Evolutionary conservation across 169 alveolate genomes (phyloP), one percentile per base, ranked within the genome.

Genomic region (Cyclospora cayetanensis): DNA sequence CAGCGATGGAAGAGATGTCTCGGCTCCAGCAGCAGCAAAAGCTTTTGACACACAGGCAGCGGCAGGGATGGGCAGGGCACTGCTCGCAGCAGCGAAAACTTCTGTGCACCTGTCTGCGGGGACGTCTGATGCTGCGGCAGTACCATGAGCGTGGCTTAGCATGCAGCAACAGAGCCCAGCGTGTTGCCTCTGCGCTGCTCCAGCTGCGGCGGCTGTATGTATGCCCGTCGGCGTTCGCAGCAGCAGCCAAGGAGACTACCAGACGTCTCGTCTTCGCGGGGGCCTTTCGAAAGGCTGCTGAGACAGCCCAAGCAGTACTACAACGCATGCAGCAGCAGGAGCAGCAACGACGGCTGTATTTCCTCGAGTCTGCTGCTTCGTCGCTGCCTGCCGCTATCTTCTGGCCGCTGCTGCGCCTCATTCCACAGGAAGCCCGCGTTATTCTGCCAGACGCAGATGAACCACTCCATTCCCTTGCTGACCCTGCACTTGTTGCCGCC

Each of bases 301-400:
- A 79, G 72, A 43, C 70, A 34, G 88, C 88, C 39, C 70, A 60
- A 4, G 88, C 52, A 29, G 88, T 79, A 46, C 74, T 79, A 52
- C 88, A 79, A 22, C 88, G 88, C 88, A 79, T 79, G 88, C 88
- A 79, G 88, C 88, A 79, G 70, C 53, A 79, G 72, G 88, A 79
- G 50, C 88, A 79, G 88, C 88, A 79, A 70, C 88, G 42, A 4
- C 88, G 88, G 70, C 88, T 79, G 50, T 37, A 18, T 22, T 79
- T 79, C 31, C 35, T 79, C 20, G 88, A 79, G 29, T 11, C 35
- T 31, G 88, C 88, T 79, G 88, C 88, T 79, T 29, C 88, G 0
- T 79, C 88, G 1, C 72, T 79, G 12, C 88, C 88, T 50, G 72
- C 72, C 20, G 88, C 88, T 29, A 70, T 46, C 15, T 79, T 79